These are phyloP conservation scores for Ophiostoma ips DNA, from an alignment of 2,329 filamentous ascomycete species.

Conservation along the genomic window DNA sequence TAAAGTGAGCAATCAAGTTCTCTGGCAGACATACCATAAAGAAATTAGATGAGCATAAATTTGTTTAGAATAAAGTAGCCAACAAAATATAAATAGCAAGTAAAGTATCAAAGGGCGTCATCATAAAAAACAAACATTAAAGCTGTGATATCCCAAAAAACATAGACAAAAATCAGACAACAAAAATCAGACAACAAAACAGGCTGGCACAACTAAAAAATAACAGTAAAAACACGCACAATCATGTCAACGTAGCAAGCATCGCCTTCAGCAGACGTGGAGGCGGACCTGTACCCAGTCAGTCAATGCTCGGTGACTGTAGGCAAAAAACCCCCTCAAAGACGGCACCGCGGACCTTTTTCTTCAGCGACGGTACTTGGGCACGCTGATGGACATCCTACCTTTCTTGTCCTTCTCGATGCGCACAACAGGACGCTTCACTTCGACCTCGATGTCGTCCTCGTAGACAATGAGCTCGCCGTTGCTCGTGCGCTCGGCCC, in stretches of 20 bases:
- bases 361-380: slow-evolving; percentile 48
- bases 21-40: no score
- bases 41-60: no score
- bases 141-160: no score
- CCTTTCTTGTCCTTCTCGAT: slow-evolving; percentile 89
- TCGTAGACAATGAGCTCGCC: slow-evolving; percentile 51
- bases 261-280: slow-evolving; percentile 12
- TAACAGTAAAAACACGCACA: not conserved
- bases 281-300: slow-evolving; percentile 9
- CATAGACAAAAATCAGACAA: no score
- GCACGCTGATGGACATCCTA: slow-evolving; percentile 81
- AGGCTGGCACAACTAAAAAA: no score
- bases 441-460: slow-evolving; percentile 42
- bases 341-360: slow-evolving; percentile 29
- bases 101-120: no score
- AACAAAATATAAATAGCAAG: no score
- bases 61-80: no score
- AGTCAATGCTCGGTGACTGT: not conserved
- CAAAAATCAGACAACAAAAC: not conserved
- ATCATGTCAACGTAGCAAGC: slow-evolving; percentile 13
- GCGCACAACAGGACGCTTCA: slow-evolving; percentile 43
- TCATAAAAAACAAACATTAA: no score
- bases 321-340: no score
- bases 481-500: slow-evolving; percentile 42
- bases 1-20: no score